Evolutionary conservation across 106 monocot species (phyloP).

Genomic region (Acanthochlamys bracteata): DNA sequence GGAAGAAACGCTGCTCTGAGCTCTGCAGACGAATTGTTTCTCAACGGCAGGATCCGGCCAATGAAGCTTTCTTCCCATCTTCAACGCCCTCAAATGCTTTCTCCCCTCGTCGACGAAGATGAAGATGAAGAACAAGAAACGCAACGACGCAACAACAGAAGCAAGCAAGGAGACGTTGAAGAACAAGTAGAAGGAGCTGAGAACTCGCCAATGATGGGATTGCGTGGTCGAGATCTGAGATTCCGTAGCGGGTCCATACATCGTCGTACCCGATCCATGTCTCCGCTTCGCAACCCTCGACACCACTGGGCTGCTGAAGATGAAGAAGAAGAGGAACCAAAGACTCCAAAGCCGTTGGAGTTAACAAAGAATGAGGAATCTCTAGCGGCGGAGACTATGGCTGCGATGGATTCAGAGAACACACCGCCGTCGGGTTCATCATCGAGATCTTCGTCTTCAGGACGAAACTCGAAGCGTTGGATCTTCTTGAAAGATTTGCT

Average conservation of each 20-base stretch:
- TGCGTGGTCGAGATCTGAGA: constrained; percentile 50
- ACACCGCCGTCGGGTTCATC: constrained; percentile 24
- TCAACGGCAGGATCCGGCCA: constrained; percentile 82
- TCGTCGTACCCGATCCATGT: constrained; percentile 83
- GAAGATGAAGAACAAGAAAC: constrained; percentile 18
- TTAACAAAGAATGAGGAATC: constrained; percentile 24
- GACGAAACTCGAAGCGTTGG: constrained; percentile 73
- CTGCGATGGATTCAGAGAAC: constrained; percentile 10
- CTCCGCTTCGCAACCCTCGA: constrained; percentile 47
- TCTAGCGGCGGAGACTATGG: not conserved
- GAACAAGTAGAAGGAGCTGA: not conserved
- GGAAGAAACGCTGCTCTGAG: constrained; percentile 17
- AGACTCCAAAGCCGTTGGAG: constrained; percentile 1
- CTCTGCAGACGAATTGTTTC: constrained; percentile 81
- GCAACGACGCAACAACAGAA: constrained; percentile 1
- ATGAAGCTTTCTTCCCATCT: constrained; percentile 59
- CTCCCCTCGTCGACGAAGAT: constrained; percentile 49
- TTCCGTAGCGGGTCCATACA: constrained; percentile 68
- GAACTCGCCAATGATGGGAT: not conserved
- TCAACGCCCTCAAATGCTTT: constrained; percentile 37
- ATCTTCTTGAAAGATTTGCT: constrained; percentile 89
- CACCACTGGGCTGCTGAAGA: constrained; percentile 39
- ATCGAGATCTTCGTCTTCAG: constrained; percentile 57
- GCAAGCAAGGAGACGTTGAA: constrained; percentile 27
- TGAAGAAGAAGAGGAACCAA: constrained; percentile 8